phyloP scores from a whole-genome alignment of 2,329 filamentous ascomycete species.

The Colletotrichum lini region DNA sequence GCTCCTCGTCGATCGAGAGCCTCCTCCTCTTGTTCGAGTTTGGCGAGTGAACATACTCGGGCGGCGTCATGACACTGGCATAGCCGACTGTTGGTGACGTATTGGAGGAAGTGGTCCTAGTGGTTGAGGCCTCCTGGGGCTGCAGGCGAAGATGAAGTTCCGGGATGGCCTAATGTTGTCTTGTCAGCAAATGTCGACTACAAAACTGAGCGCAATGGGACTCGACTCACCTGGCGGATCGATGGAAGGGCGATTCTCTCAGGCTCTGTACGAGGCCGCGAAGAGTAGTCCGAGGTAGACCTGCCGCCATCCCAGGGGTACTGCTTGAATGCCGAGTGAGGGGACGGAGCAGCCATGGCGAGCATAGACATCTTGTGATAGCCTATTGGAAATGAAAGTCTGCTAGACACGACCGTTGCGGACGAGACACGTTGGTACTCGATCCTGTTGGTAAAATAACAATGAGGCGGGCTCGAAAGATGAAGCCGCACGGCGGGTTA shows the following conservation, averaged over 20 bases:
- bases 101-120: constrained; percentile 52
- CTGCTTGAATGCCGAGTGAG: constrained; percentile 58
- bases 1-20: constrained; percentile 58
- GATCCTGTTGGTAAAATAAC: constrained; percentile 54
- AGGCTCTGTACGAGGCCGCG: constrained; percentile 55
- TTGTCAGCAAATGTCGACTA: constrained; percentile 30
- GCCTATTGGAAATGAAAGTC: constrained; percentile 46
- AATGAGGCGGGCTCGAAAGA: constrained; percentile 39
- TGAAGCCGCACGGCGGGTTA: constrained; percentile 44
- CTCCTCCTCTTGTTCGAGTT: constrained; percentile 64
- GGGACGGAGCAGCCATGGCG: constrained; percentile 60
- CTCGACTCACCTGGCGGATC: constrained; percentile 65
- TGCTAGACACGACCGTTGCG: constrained; percentile 33
- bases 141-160: constrained; percentile 57
- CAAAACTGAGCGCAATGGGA: too few species aligned
- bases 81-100: constrained; percentile 53
- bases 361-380: constrained; percentile 65
- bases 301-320: constrained; percentile 57
- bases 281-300: constrained; percentile 51
- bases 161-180: constrained; percentile 57
- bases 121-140: constrained; percentile 49
- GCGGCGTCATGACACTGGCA: constrained; percentile 53
- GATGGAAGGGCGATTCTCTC: constrained; percentile 64
- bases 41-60: constrained; percentile 66
- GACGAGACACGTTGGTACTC: constrained; percentile 48